Evolutionary conservation across 768 basidiomycete species (phyloP).

Genomic region (Hypsizygus marmoreus): DNA sequence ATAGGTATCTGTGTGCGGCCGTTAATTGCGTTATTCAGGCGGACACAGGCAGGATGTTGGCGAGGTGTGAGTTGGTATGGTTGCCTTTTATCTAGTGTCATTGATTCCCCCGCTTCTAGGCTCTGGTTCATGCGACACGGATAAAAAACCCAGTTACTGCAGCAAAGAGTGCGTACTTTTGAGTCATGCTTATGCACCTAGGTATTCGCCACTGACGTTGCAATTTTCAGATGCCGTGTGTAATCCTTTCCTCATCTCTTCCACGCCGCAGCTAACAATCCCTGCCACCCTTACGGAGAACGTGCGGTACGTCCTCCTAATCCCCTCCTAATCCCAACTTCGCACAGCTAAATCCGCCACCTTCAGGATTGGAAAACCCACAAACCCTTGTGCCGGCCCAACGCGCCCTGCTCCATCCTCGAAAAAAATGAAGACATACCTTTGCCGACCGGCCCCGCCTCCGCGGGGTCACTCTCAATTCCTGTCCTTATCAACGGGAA

Average conservation of each 20-base stretch:
- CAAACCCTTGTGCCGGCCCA: slow-evolving; percentile 32
- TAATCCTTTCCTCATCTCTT: not conserved
- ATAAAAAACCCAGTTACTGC: slow-evolving; percentile 31
- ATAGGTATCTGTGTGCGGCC: slow-evolving; percentile 26
- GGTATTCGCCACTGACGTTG: too few species aligned
- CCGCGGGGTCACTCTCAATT: slow-evolving; percentile 18
- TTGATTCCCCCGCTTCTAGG: slow-evolving; percentile 13
- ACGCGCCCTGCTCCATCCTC: slow-evolving; percentile 28
- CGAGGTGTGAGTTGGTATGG: slow-evolving; percentile 17
- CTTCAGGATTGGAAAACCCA: slow-evolving; percentile 33
- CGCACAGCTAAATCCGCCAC: not conserved
- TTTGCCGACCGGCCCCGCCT: slow-evolving; percentile 1
- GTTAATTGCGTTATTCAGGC: slow-evolving; percentile 23
- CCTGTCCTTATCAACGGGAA: slow-evolving; percentile 22
- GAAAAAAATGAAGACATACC: slow-evolving; percentile 12
- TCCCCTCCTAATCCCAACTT: not conserved
- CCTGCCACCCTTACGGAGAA: not conserved
- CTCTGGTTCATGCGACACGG: slow-evolving; percentile 25
- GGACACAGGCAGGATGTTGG: slow-evolving; percentile 23
- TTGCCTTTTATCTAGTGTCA: not conserved
- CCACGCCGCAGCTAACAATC: too few species aligned
- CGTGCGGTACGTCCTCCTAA: not conserved
- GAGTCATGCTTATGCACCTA: too few species aligned
- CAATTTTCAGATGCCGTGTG: not conserved
- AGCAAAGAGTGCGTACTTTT: slow-evolving; percentile 24